phyloP scores from a whole-genome alignment of 2,329 filamentous ascomycete species.

The Lecanicillium sp. region DNA sequence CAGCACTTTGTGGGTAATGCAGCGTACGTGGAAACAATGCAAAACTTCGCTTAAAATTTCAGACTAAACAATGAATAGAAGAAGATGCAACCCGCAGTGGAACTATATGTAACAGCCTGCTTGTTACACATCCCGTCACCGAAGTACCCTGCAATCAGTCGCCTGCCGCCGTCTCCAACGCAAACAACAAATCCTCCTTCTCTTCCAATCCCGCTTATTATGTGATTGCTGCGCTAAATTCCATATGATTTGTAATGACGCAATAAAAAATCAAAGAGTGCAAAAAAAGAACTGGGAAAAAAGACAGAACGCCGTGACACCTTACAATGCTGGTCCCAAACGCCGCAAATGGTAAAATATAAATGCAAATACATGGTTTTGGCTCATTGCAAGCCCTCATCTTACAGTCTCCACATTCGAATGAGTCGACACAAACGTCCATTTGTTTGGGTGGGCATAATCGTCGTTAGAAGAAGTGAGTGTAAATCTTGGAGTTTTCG shows the following conservation, averaged over 20 bases:
- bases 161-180: constrained; percentile 18
- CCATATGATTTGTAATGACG: constrained; percentile 6
- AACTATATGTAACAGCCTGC: too few species aligned
- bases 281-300: constrained; percentile 29
- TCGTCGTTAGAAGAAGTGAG: constrained; percentile 89
- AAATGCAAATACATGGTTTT: constrained; percentile 41
- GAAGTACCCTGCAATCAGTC: too few species aligned
- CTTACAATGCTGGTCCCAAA: constrained; percentile 51
- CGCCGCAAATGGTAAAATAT: constrained; percentile 41
- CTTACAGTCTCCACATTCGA: constrained; percentile 19
- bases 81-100: too few species aligned
- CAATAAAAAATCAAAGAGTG: constrained; percentile 15
- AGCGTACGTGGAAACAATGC: too few species aligned
- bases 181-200: neutral
- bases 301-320: constrained; percentile 46
- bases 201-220: constrained; percentile 13
- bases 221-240: constrained; percentile 11
- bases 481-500: constrained; percentile 97
- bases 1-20: too few species aligned
- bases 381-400: constrained; percentile 14
- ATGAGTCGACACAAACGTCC: constrained; percentile 15
- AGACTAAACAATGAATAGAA: too few species aligned
- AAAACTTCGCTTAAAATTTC: too few species aligned
- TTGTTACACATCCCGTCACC: too few species aligned
- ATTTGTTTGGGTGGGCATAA: constrained; percentile 14